Base-by-base conservation (phyloP, 2,329 filamentous ascomycete species). In the Metarhizium brunneum region DNA sequence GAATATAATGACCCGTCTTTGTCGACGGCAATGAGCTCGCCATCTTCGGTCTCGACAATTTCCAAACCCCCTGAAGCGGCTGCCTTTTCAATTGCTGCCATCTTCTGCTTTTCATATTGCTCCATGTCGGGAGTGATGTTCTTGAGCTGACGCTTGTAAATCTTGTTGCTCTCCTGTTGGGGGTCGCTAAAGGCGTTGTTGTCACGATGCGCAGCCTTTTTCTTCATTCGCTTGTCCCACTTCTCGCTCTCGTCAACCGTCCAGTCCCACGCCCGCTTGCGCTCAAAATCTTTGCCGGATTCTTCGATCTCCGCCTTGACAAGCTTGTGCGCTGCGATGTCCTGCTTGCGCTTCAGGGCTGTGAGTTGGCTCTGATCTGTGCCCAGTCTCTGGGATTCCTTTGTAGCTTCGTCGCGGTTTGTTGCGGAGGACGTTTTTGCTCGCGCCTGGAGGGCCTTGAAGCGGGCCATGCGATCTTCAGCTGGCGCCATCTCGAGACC, bases 191-290 rank as follows among this genome's bases (percentile, higher is more conserved):
- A 99, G 2, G 90, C 88, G 57, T 91, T 90, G 70, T 92, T 86
- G 68, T 96, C 90, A 59, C 88, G 81, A 65, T 88, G 87, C 18
- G 83, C 82, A 57, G 84, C 83, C 75, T 91, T 95, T 79, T 95
- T 95, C 66, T 87, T 88, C 69, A 95, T 76, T 36, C 92, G 86
- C 74, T 86, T 87, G 71, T 99, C 94, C 94, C 94, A 99, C 62
- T 82, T 84, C 74, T 96, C 94, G 63, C 85, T 88, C 73, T 99
- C 94, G 61, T 99, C 94, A 6, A 92, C 77, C 1, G 94, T 99
- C 89, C 94, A 99, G 74, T 97, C 94, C 94, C 94, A 99, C 1
- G 94, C 94, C 45, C 94, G 86, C 74, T 97, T 96, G 62, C 94
- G 88, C 78, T 99, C 94, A 67, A 97, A 99, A 70, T 97, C 94